These are phyloP conservation scores for Fonsecaea pugnacius DNA, from an alignment of 2,329 filamentous ascomycete genomes.

Conservation along the genomic window DNA sequence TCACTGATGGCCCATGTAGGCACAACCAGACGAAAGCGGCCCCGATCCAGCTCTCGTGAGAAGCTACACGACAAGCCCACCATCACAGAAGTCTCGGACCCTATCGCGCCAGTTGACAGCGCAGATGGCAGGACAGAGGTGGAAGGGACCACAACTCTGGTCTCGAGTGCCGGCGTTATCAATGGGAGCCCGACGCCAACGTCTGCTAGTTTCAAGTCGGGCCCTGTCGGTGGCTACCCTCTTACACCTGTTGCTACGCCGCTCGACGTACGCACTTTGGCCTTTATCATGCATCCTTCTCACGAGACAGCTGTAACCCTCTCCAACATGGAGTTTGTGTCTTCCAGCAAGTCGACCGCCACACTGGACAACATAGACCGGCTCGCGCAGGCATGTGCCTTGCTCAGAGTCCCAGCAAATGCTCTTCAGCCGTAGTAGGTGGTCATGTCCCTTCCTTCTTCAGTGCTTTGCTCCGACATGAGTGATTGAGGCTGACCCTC, in stretches of 20 bases:
- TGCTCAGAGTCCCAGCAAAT: slow-evolving; percentile 2
- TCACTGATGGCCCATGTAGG: too few species aligned
- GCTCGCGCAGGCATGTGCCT: slow-evolving; percentile 5
- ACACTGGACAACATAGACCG: neutral
- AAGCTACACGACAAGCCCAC: too few species aligned
- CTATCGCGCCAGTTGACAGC: too few species aligned
- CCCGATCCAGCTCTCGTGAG: too few species aligned
- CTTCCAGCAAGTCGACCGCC: neutral
- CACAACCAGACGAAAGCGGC: too few species aligned
- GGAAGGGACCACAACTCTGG: too few species aligned
- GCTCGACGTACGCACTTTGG: neutral
- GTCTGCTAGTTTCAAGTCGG: neutral
- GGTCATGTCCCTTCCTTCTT: slow-evolving; percentile 3
- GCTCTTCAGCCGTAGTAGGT: slow-evolving; percentile 9
- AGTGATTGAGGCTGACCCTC: slow-evolving; percentile 4
- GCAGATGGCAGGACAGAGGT: too few species aligned
- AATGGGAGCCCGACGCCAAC: neutral
- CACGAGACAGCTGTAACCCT: slow-evolving; percentile 29
- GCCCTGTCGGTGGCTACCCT: neutral
- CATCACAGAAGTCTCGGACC: too few species aligned
- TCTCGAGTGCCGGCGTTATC: too few species aligned
- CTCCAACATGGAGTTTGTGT: neutral
- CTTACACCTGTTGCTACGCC: neutral
- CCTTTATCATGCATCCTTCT: slow-evolving; percentile 39
- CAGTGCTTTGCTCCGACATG: neutral